A percentile compares a stretch with the other conserved stretches of the same genome.
Conservation (phyloP, 345 rosid genomes). For the Raphanus sativus region DNA sequence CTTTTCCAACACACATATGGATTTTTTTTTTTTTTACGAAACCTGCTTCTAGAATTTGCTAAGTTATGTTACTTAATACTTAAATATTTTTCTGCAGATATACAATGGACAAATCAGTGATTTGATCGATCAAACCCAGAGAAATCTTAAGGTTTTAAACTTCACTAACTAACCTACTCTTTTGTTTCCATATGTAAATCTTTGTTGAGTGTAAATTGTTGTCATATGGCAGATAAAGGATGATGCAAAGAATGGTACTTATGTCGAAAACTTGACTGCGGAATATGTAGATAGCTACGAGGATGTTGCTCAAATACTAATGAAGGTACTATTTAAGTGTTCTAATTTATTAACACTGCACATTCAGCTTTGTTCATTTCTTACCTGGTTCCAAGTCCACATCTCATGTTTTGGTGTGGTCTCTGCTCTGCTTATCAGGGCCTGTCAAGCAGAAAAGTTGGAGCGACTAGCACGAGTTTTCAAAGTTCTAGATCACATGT, state of each 20-base stretch:
- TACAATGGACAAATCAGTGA: constrained; percentile 91
- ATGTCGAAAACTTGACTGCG: constrained; percentile 82
- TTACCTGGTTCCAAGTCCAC: constrained; percentile 11
- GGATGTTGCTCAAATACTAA: constrained; percentile 75
- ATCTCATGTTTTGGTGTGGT: constrained; percentile 20
- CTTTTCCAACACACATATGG: not conserved
- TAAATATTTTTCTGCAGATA: constrained; percentile 47
- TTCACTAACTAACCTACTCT: not conserved
- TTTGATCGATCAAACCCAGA: constrained; percentile 84
- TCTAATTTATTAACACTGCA: constrained; percentile 8
- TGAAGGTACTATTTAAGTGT: constrained; percentile 57
- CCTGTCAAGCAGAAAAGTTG: constrained; percentile 90
- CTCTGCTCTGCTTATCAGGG: constrained; percentile 53
- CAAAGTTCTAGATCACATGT: constrained; percentile 96
- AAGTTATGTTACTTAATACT: not conserved
- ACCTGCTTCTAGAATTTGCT: not conserved
- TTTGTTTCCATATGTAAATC: constrained; percentile 5
- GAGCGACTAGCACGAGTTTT: constrained; percentile 89
- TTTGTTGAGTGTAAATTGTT: constrained; percentile 1
- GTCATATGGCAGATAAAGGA: constrained; percentile 63
- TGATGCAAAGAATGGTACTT: constrained; percentile 73
- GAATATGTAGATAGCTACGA: constrained; percentile 85
- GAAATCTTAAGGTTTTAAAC: constrained; percentile 75
- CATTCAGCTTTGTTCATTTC: not conserved
- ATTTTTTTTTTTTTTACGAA: not conserved